These are phyloP conservation scores for Pelargonium exstipulatum DNA, from an alignment of 441 rosid species.

Conservation along the genomic window DNA sequence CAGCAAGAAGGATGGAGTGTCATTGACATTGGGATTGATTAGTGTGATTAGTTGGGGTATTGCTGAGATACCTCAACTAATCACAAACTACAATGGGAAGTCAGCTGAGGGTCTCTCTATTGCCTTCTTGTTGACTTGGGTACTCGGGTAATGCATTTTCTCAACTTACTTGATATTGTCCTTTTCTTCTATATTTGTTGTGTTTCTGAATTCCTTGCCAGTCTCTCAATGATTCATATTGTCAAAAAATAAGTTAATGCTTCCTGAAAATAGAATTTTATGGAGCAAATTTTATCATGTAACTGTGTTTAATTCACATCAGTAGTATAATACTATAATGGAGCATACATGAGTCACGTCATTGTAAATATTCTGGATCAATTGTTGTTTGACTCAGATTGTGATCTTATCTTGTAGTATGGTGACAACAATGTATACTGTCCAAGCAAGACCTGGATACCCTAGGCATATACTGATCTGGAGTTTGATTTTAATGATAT, in stretches of 20 bases:
- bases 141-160: slow-evolving; percentile 44
- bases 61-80: slow-evolving; percentile 75
- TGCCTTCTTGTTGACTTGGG: slow-evolving; percentile 71
- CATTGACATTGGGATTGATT: slow-evolving; percentile 49
- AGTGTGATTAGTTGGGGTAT: slow-evolving; percentile 81
- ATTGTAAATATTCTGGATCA: neutral
- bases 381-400: slow-evolving; percentile 2
- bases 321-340: neutral
- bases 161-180: neutral
- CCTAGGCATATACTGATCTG: neutral
- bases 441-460: neutral
- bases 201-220: neutral
- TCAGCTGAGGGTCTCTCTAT: slow-evolving; percentile 76
- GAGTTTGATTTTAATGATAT: too few relatives aligned
- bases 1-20: slow-evolving; percentile 41
- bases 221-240: neutral
- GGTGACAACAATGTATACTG: neutral
- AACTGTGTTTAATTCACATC: neutral
- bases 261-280: neutral
- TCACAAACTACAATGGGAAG: slow-evolving; percentile 61
- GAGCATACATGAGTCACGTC: slow-evolving; percentile 3
- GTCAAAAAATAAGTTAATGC: neutral
- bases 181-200: neutral
- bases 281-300: neutral
- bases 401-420: neutral